Evolutionary conservation across 2,329 filamentous ascomycete genomes (phyloP).

Genomic region (Arthrobotrys megalospora): DNA sequence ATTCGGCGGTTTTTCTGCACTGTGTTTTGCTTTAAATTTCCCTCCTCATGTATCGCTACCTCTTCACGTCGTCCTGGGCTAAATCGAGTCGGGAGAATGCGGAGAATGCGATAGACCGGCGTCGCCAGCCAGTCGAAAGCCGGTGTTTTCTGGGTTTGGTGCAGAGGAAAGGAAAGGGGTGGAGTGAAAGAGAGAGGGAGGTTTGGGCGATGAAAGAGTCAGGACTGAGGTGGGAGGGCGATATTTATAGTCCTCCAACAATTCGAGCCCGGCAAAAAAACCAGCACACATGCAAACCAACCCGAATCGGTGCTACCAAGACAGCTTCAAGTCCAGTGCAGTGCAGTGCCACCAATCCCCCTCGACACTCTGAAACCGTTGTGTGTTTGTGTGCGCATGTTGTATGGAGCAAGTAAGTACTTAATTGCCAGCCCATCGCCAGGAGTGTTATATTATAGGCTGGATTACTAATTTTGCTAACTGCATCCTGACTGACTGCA

Average conservation of each 20-base stretch:
- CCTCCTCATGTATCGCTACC: slow-evolving; percentile 8
- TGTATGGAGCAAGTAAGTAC: no score
- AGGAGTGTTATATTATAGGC: slow-evolving; percentile 12
- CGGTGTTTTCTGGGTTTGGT: slow-evolving; percentile 21
- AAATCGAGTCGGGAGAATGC: slow-evolving; percentile 22
- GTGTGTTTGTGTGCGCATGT: slow-evolving; percentile 18
- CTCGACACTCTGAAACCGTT: slow-evolving; percentile 39
- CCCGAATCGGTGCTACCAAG: slow-evolving; percentile 38
- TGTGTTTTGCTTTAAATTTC: slow-evolving; percentile 40
- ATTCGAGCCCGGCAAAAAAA: slow-evolving; percentile 39
- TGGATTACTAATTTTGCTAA: slow-evolving; percentile 32
- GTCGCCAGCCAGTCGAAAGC: neutral
- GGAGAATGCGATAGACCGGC: slow-evolving; percentile 6
- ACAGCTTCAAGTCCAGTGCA: slow-evolving; percentile 10
- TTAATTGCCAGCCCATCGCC: slow-evolving; percentile 2
- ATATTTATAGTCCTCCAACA: slow-evolving; percentile 61
- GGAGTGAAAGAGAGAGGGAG: slow-evolving; percentile 44
- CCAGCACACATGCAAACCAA: slow-evolving; percentile 34
- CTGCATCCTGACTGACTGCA: slow-evolving; percentile 13
- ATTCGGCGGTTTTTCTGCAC: slow-evolving; percentile 32
- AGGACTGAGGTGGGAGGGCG: slow-evolving; percentile 43
- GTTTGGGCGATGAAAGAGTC: slow-evolving; percentile 40
- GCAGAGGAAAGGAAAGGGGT: slow-evolving; percentile 25
- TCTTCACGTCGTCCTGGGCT: neutral
- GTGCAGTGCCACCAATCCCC: slow-evolving; percentile 29